Conservation (phyloP, 2,329 filamentous ascomycete species). For the Trichothecium roseum region DNA sequence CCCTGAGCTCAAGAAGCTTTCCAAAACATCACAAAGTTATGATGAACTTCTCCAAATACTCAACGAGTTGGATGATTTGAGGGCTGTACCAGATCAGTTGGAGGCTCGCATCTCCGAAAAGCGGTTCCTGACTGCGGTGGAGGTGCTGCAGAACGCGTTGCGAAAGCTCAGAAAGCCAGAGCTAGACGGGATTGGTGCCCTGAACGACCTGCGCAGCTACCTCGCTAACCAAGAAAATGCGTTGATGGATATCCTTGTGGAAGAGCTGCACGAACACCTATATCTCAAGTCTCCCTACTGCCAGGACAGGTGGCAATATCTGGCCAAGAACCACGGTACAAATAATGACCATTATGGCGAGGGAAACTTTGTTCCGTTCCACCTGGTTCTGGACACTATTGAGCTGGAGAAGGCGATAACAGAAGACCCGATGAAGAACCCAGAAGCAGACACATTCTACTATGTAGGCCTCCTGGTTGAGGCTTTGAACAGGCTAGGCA, state of each 20-base stretch:
- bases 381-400: slow-evolving; percentile 47
- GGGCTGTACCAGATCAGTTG: slow-evolving; percentile 80
- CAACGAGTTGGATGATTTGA: slow-evolving; percentile 76
- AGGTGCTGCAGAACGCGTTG: slow-evolving; percentile 79
- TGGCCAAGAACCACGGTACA: slow-evolving; percentile 56
- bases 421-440: slow-evolving; percentile 87
- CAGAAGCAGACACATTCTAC: slow-evolving; percentile 89
- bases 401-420: slow-evolving; percentile 53
- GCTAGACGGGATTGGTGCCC: slow-evolving; percentile 80
- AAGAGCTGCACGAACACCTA: slow-evolving; percentile 92
- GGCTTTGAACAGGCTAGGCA: slow-evolving; percentile 78
- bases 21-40: slow-evolving; percentile 78
- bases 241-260: slow-evolving; percentile 89
- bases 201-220: slow-evolving; percentile 78
- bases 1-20: slow-evolving; percentile 83
- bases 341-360: slow-evolving; percentile 38
- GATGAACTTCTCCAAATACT: slow-evolving; percentile 81
- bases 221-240: slow-evolving; percentile 87
- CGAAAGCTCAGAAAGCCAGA: slow-evolving; percentile 77
- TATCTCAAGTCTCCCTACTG: slow-evolving; percentile 98
- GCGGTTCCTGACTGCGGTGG: slow-evolving; percentile 83
- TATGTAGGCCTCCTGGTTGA: slow-evolving; percentile 86
- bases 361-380: slow-evolving; percentile 38
- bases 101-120: slow-evolving; percentile 96
- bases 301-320: slow-evolving; percentile 85